Evolutionary conservation across 106 monocot species (phyloP).

Genomic region (Phalaenopsis aphrodite): DNA sequence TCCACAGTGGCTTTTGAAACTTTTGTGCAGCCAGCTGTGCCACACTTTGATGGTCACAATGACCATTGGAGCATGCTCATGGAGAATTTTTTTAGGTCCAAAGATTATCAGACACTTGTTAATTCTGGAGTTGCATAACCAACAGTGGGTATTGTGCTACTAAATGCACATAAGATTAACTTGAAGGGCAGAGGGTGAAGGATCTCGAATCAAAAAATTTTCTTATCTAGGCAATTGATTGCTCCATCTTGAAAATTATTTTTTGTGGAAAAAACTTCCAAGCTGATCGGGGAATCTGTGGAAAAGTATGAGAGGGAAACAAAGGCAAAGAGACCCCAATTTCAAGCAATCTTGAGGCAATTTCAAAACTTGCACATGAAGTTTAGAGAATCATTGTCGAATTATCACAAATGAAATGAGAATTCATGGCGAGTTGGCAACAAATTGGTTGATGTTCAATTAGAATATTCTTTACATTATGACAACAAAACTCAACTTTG

Average conservation of each 20-base stretch:
- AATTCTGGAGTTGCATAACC: not conserved
- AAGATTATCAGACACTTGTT: conserved; percentile 11
- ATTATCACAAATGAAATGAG: conserved; percentile 7
- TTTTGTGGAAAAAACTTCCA: not conserved
- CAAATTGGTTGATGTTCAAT: not conserved
- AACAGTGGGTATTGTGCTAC: not conserved
- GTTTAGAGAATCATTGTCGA: not conserved
- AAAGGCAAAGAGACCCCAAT: not conserved
- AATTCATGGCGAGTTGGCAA: not conserved
- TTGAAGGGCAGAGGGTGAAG: not conserved
- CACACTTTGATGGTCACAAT: conserved; percentile 7
- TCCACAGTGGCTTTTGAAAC: not conserved
- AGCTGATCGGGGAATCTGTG: conserved; percentile 2
- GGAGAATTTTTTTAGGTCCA: conserved; percentile 16
- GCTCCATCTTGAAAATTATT: not conserved
- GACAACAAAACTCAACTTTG: not conserved
- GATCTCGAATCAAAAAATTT: not conserved
- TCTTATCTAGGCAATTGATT: conserved; percentile 9
- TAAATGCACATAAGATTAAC: not conserved
- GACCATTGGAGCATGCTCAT: conserved; percentile 17
- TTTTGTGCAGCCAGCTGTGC: not conserved
- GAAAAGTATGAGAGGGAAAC: not conserved
- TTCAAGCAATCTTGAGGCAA: not conserved
- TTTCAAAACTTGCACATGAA: not conserved
- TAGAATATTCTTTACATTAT: not conserved